These are phyloP conservation scores for Triticum timopheevii DNA, from an alignment of 176 grass and related monocot species.

Conservation along the genomic window DNA sequence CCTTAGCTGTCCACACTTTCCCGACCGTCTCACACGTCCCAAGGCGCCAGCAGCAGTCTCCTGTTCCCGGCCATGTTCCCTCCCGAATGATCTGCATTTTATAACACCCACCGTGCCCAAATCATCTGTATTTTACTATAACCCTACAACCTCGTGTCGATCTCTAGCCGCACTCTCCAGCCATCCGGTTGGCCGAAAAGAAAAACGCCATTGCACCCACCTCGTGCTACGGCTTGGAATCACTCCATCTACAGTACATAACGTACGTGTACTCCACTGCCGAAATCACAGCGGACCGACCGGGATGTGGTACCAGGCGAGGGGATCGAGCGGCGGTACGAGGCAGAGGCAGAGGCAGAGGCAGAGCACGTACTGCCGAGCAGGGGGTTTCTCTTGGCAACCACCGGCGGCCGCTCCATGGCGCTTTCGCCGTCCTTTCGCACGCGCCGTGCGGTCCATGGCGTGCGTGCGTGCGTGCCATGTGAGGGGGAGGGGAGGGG, in stretches of 20 bases:
- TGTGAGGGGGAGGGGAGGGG: background rate
- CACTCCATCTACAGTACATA: background rate
- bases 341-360: too few species aligned
- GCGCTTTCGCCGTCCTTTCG: background rate
- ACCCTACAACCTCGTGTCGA: background rate
- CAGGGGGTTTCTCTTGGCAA: background rate
- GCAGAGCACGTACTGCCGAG: too few species aligned
- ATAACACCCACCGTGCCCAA: background rate
- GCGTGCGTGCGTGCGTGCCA: background rate
- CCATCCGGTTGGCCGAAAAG: background rate
- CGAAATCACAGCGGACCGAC: background rate
- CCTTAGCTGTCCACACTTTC: slow-evolving; percentile 11
- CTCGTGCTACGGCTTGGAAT: background rate
- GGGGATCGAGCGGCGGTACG: too few species aligned
- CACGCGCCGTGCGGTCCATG: slow-evolving; percentile 3
- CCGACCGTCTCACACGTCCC: slow-evolving; percentile 19
- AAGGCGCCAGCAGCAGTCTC: slow-evolving; percentile 1
- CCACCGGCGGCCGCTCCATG: background rate
- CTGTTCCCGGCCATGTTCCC: slow-evolving; percentile 1
- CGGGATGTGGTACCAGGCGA: background rate
- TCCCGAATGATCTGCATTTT: background rate
- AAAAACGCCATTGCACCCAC: background rate
- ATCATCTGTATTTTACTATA: background rate
- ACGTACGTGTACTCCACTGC: background rate
- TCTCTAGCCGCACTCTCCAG: background rate